These are phyloP conservation scores for Paramecium biaurelia DNA, from an alignment of 73 alveolate species.

Conservation along the genomic window DNA sequence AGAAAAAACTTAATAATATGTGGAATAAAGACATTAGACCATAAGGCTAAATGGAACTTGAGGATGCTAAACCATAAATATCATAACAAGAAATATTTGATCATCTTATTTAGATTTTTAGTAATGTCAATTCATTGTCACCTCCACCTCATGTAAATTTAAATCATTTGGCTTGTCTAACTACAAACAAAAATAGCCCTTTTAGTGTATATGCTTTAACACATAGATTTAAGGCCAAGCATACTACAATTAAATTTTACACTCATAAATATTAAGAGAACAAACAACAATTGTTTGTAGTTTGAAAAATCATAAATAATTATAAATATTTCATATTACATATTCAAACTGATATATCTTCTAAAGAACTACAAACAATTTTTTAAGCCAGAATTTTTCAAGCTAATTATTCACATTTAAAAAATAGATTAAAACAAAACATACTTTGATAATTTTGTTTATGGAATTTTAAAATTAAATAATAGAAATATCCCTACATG, in stretches of 20 bases:
- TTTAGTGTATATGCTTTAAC: slow-evolving; percentile 59
- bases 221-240: slow-evolving; percentile 60
- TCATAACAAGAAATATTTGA: slow-evolving; percentile 53
- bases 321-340: too few species aligned
- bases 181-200: slow-evolving; percentile 11
- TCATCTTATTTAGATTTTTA: slow-evolving; percentile 44
- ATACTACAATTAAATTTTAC: slow-evolving; percentile 61
- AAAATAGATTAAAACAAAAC: too few species aligned
- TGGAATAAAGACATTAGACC: slow-evolving; percentile 29
- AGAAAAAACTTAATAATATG: neutral
- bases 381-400: neutral
- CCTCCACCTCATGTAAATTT: slow-evolving; percentile 51
- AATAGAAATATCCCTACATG: too few species aligned
- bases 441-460: too few species aligned
- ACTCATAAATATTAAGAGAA: slow-evolving; percentile 60
- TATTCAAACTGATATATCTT: too few species aligned
- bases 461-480: too few species aligned
- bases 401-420: too few species aligned
- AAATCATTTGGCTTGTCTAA: slow-evolving; percentile 54
- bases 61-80: slow-evolving; percentile 28
- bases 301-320: neutral
- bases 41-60: slow-evolving; percentile 51
- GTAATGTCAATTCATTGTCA: slow-evolving; percentile 54
- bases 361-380: neutral
- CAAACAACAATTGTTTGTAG: slow-evolving; percentile 7